A percentile compares a stretch with the other conserved stretches of the same genome.
These are phyloP conservation scores for Ormosia emarginata DNA, from an alignment of 306 rosid genomes.

Conservation along the genomic window DNA sequence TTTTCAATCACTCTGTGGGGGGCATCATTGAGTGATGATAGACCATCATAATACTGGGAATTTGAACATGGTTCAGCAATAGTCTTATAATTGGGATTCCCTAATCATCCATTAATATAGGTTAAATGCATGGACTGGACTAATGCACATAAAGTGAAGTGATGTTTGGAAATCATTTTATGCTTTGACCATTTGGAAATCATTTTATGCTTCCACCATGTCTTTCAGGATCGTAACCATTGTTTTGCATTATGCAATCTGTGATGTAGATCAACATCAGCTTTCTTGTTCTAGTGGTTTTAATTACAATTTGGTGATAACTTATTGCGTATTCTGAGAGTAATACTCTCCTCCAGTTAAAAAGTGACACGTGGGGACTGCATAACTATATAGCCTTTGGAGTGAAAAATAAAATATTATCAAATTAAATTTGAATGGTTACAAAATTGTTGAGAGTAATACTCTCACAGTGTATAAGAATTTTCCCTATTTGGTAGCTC, in stretches of 20 bases:
- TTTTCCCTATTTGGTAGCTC: neutral
- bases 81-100: neutral
- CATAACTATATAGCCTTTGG: no score
- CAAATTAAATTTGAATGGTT: no score
- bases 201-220: no score
- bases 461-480: no score
- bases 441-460: no score
- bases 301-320: neutral
- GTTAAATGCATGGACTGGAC: neutral
- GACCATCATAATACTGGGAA: neutral
- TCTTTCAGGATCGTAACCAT: neutral
- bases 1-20: neutral
- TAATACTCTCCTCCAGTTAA: no score
- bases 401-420: no score
- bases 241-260: constrained; percentile 3
- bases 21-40: neutral
- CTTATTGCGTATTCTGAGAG: no score
- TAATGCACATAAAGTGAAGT: neutral
- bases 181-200: neutral
- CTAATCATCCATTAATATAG: neutral
- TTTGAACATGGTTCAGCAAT: neutral
- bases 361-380: no score
- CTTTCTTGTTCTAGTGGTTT: neutral
- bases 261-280: neutral
- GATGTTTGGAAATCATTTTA: constrained; percentile 5